A percentile compares a stretch with the other conserved stretches of the same genome.
Conservation (phyloP, 2,329 filamentous ascomycete species). For the Colletotrichum sp. region DNA sequence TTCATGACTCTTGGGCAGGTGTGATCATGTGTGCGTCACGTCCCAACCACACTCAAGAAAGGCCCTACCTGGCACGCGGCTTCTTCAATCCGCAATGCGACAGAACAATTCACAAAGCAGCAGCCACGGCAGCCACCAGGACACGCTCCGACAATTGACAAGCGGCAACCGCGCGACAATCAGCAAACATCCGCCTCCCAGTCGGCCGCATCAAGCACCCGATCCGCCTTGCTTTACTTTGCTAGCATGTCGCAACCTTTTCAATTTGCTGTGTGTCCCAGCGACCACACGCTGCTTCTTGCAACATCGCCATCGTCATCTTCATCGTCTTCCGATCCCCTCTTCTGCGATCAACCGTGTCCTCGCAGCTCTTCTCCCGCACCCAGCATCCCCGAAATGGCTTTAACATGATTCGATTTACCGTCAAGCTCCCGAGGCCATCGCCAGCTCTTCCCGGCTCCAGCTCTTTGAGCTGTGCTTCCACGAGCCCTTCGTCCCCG, state of each 20-base stretch:
- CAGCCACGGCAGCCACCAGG: neutral
- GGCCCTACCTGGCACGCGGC: too few species aligned
- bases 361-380: neutral
- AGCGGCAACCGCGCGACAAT: too few species aligned
- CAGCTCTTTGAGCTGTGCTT: neutral
- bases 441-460: neutral
- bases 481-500: neutral
- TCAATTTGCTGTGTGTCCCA: too few species aligned
- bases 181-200: neutral
- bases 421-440: neutral
- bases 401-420: neutral
- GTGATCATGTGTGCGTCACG: too few species aligned
- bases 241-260: too few species aligned
- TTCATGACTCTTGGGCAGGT: neutral
- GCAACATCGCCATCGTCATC: neutral
- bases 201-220: neutral
- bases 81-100: neutral
- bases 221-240: neutral
- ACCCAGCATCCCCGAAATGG: neutral
- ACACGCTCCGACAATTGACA: neutral
- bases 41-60: too few species aligned
- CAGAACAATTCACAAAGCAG: neutral
- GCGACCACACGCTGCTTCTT: neutral
- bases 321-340: neutral
- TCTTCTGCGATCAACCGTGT: neutral